phyloP scores from a whole-genome alignment of 2,329 filamentous ascomycete species.

The Exserohilum turcica region DNA sequence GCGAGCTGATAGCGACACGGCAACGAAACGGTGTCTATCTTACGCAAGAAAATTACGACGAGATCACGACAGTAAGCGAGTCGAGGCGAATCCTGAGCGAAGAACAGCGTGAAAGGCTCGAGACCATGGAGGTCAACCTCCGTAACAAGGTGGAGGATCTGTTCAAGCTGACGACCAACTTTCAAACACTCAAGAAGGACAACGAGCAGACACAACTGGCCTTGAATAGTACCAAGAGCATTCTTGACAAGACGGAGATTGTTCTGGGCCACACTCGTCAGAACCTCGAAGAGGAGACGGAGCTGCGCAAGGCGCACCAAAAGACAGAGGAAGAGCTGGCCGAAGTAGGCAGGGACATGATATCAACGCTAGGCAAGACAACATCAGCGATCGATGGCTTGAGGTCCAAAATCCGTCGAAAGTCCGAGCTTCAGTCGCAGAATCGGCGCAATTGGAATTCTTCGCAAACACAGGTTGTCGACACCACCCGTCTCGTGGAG shows the following conservation, averaged over 20 bases:
- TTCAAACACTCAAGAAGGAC: slow-evolving; percentile 87
- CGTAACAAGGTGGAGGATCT: slow-evolving; percentile 94
- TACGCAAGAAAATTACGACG: slow-evolving; percentile 84
- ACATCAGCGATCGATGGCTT: slow-evolving; percentile 81
- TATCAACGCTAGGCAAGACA: slow-evolving; percentile 77
- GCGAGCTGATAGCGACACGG: slow-evolving; percentile 87
- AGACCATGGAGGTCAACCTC: slow-evolving; percentile 87
- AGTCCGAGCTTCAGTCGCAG: slow-evolving; percentile 78
- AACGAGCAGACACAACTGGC: slow-evolving; percentile 75
- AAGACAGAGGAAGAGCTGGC: slow-evolving; percentile 80
- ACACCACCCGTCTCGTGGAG: slow-evolving; percentile 79
- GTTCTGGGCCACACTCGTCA: slow-evolving; percentile 78
- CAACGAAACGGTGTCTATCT: slow-evolving; percentile 96
- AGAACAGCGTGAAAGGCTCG: slow-evolving; percentile 89
- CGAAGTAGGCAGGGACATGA: slow-evolving; percentile 73
- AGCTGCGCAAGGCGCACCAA: slow-evolving; percentile 81
- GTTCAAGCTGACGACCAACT: slow-evolving; percentile 81
- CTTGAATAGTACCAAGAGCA: slow-evolving; percentile 78
- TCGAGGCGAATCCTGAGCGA: slow-evolving; percentile 88
- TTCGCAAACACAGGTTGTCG: slow-evolving; percentile 74
- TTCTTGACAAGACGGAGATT: slow-evolving; percentile 86
- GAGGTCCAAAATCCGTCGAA: slow-evolving; percentile 83
- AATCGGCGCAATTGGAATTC: slow-evolving; percentile 81
- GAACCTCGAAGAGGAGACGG: slow-evolving; percentile 77
- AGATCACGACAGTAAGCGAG: slow-evolving; percentile 89